These are phyloP conservation scores for Colletotrichum sp. DNA, from an alignment of 2,329 filamentous ascomycete genomes.

Conservation along the genomic window DNA sequence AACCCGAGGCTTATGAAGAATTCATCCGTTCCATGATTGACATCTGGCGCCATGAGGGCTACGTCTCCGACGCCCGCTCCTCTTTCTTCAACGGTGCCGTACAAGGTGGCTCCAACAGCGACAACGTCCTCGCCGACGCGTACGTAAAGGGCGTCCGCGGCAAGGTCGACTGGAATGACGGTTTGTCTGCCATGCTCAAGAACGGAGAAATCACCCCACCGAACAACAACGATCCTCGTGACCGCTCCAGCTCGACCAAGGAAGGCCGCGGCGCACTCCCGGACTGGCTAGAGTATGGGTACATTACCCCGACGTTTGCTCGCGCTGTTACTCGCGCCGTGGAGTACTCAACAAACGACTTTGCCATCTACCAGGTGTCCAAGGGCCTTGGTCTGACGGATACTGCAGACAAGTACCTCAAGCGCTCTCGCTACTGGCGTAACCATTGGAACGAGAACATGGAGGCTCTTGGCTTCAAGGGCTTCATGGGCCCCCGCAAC, in stretches of 20 bases:
- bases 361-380: slow-evolving; percentile 70
- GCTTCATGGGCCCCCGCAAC: slow-evolving; percentile 69
- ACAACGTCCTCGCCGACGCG: slow-evolving; percentile 76
- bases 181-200: slow-evolving; percentile 67
- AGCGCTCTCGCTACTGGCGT: slow-evolving; percentile 71
- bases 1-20: slow-evolving; percentile 67
- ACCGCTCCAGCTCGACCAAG: slow-evolving; percentile 65
- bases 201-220: slow-evolving; percentile 69
- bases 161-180: slow-evolving; percentile 67
- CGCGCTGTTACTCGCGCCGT: slow-evolving; percentile 69
- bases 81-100: slow-evolving; percentile 73
- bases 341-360: slow-evolving; percentile 75
- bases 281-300: slow-evolving; percentile 70
- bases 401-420: slow-evolving; percentile 64
- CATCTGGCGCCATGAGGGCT: slow-evolving; percentile 69
- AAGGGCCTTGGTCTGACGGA: slow-evolving; percentile 54
- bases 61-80: slow-evolving; percentile 69
- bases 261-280: slow-evolving; percentile 72
- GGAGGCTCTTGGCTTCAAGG: slow-evolving; percentile 63
- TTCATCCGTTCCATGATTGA: slow-evolving; percentile 72
- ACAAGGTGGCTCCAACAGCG: slow-evolving; percentile 73
- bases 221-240: slow-evolving; percentile 63
- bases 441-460: slow-evolving; percentile 72
- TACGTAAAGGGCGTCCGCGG: slow-evolving; percentile 72
- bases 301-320: slow-evolving; percentile 66